Evolutionary conservation across 441 rosid genomes (phyloP), one percentile per base, ranked within the genome.

Genomic region (Pelargonium cotyledonis): DNA sequence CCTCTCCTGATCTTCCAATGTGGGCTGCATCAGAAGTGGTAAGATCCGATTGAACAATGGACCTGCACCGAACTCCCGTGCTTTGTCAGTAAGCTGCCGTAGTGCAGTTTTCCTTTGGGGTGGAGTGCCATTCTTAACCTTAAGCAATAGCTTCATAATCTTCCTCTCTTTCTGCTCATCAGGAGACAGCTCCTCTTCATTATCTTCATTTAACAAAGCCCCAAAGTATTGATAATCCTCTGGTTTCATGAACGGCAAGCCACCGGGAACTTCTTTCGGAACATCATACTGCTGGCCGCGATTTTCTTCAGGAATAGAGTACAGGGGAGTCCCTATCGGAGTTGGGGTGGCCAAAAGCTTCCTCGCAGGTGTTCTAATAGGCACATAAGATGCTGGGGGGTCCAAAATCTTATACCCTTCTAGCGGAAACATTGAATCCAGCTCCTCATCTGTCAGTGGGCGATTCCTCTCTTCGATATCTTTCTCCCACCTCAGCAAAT

Each of bases 241-340:
- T 0, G 97, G 99, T 85, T 94, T 91, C 96, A 94, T 88, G 75
- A 80, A 85, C 1, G 99, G 99, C 83, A 94, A 74, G 29, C 97
- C 96, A 73, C 91, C 95, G 40, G 96, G 91, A 12, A 77, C 85
- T 71, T 94, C 97, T 68, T 82, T 88, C 7, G 97, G 97, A 69
- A 94, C 91, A 85, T 91, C 99, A 76, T 79, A 94, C 79, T 94
- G 99, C 85, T 94, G 99, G 67, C 99, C 94, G 16, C 99, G 91
- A 70, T 85, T 88, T 83, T 94, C 99, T 70, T 91, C 99, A 0
- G 97, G 97, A 65, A 94, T 94, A 66, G 80, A 19, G 69, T 91
- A 94, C 12, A 85, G 85, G 0, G 96, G 96, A 67, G 99, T 94
- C n/a, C 95, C 87, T 79, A 89, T 47, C 0, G 99, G 99, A n/a